Percentiles rank a stretch among this genome's conserved stretches.
Conservation (phyloP, 2,329 filamentous ascomycete species). For the Fusarium sp. region DNA sequence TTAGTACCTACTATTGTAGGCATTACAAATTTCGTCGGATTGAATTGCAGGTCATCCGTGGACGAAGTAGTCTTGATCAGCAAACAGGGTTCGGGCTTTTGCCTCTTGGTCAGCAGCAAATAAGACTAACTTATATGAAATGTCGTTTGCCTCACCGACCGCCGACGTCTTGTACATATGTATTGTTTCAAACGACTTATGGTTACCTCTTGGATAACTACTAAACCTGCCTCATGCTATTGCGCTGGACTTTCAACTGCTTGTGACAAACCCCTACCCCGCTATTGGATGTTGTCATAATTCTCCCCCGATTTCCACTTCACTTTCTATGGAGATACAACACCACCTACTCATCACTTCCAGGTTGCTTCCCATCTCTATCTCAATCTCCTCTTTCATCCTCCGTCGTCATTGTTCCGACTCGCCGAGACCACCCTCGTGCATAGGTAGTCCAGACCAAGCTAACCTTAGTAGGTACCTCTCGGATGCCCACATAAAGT, state of each 20-base stretch:
- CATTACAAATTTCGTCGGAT: too few species aligned
- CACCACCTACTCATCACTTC: background rate
- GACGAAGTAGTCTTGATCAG: conserved; percentile 22
- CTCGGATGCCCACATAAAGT: conserved; percentile 22
- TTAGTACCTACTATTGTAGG: too few species aligned
- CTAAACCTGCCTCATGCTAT: background rate
- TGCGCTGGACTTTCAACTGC: background rate
- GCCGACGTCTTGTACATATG: background rate
- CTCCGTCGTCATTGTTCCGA: conserved; percentile 24
- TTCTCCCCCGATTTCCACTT: background rate
- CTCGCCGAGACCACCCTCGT: conserved; percentile 19
- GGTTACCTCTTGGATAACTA: too few species aligned
- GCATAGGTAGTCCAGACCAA: conserved; percentile 17
- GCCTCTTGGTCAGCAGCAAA: conserved; percentile 20
- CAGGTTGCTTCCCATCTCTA: background rate
- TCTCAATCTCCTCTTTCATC: background rate
- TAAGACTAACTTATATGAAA: background rate
- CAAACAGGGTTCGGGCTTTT: conserved; percentile 10
- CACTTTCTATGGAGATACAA: background rate
- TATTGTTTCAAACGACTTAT: background rate
- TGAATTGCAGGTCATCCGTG: too few species aligned
- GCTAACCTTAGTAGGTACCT: background rate
- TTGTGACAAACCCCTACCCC: conserved; percentile 29
- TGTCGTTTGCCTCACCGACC: conserved; percentile 4
- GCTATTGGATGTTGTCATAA: conserved; percentile 15